Evolutionary conservation across 192 early-diverging fungal genomes (phyloP).

Genomic region (Coemansia sp.): DNA sequence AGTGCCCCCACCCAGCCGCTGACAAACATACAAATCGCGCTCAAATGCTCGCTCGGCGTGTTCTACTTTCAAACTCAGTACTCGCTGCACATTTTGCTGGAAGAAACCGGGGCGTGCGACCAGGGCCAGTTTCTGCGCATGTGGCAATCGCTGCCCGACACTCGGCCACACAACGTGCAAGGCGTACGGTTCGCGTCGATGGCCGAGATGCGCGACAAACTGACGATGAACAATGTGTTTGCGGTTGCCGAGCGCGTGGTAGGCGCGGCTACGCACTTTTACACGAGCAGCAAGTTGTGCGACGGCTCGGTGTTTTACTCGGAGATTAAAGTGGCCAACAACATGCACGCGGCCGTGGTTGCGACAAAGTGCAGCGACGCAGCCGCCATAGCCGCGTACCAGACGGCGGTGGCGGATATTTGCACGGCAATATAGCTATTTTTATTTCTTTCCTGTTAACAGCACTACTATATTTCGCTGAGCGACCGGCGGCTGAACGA

Average conservation of each 20-base stretch:
- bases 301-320: constrained; percentile 61
- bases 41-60: constrained; percentile 64
- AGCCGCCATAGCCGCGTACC: constrained; percentile 41
- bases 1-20: too few relatives aligned
- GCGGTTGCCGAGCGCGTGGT: constrained; percentile 61
- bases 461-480: constrained; percentile 4
- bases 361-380: constrained; percentile 45
- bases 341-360: constrained; percentile 37
- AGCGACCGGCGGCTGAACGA: constrained; percentile 19
- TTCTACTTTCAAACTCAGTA: constrained; percentile 68
- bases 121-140: constrained; percentile 55
- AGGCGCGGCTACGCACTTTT: constrained; percentile 59
- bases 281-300: constrained; percentile 56
- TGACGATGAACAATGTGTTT: constrained; percentile 61
- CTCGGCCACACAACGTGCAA: constrained; percentile 26
- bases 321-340: constrained; percentile 61
- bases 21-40: constrained; percentile 67
- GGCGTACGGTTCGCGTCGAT: constrained; percentile 39
- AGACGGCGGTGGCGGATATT: constrained; percentile 50
- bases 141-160: constrained; percentile 55
- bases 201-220: constrained; percentile 56
- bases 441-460: background rate
- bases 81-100: constrained; percentile 61
- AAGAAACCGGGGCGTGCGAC: constrained; percentile 48
- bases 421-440: constrained; percentile 24